Base-by-base conservation (phyloP, 192 early-diverging fungal genomes). In the Coemansia sp. region DNA sequence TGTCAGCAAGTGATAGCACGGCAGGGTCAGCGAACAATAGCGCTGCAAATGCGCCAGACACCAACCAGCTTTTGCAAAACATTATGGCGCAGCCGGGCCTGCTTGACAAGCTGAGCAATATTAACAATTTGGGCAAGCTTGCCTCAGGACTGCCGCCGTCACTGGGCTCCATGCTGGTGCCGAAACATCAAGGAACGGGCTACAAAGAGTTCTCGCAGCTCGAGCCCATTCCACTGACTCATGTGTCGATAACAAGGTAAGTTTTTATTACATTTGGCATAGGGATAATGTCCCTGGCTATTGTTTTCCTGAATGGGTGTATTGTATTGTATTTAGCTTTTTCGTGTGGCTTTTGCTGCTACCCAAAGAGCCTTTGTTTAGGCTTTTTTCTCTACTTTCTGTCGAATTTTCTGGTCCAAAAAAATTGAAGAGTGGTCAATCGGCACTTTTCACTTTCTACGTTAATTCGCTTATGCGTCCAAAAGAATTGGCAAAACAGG, bases 161-260 rank as follows among this genome's bases (percentile, higher is more conserved):
- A 22, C 60, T 70, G 25, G 67, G 71, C 7, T 50, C 66, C 14
- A 49, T 69, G 41, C 49, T 69, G 19, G 66, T 62, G 39, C 64
- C 70, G 2, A 67, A 57, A 15, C 19, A 59, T 2, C 70, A 66
- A 52, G 21, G 66, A 24, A 32, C 43, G 1, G 61, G 48, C 5
- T 72, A 71, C 39, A 65, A 56, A 17, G 29, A 60, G 9, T 69
- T 73, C 48, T 45, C 67, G 45, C 67, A 69, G 67, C 39, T 73
- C 23, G 76, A 79, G 39, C 76, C 76, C 35, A 67, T 79, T 38
- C 67, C 70, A 15, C 48, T 79, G 61, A 67, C 67, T 1, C 53
- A 73, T 15, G 67, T 57, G 32, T 79, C 76, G 11, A 70, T 79
- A 38, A 17, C 67, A 54, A 79, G 67, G 76, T 79, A 79, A 70